These are phyloP conservation scores for Dactylonectria estremocensis DNA, from an alignment of 2,329 filamentous ascomycete species.

Conservation along the genomic window DNA sequence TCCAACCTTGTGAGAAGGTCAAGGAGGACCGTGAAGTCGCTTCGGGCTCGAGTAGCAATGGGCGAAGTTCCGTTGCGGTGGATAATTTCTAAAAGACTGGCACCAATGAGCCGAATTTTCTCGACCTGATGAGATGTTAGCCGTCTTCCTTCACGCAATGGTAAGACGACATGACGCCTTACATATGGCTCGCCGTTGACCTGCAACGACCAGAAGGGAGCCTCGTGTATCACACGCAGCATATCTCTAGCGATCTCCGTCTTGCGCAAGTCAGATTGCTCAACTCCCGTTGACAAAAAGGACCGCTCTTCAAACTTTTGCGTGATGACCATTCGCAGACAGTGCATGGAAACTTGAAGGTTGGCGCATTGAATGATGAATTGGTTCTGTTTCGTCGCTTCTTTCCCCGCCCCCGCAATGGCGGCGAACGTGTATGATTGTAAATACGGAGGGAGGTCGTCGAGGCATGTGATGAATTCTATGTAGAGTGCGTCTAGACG, in stretches of 20 bases:
- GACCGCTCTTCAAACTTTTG: constrained; percentile 55
- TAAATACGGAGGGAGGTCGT: constrained; percentile 56
- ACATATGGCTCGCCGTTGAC: constrained; percentile 59
- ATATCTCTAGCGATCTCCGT: constrained; percentile 62
- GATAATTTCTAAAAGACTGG: constrained; percentile 56
- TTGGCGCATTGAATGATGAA: constrained; percentile 59
- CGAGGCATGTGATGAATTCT: constrained; percentile 58
- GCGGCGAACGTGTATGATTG: constrained; percentile 49
- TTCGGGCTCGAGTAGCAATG: constrained; percentile 55
- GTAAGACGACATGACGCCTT: constrained; percentile 27
- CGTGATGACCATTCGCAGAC: constrained; percentile 59
- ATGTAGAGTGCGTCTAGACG: constrained; percentile 56
- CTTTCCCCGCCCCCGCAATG: constrained; percentile 22
- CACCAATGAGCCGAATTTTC: constrained; percentile 58
- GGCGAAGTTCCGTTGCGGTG: constrained; percentile 56
- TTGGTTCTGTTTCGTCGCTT: constrained; percentile 48
- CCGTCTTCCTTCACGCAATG: not conserved
- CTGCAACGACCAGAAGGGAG: constrained; percentile 59
- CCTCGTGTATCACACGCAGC: constrained; percentile 57
- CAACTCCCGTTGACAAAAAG: constrained; percentile 49
- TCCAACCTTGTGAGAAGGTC: constrained; percentile 59
- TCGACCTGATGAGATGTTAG: constrained; percentile 51
- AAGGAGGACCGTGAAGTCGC: constrained; percentile 57
- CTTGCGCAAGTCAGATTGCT: constrained; percentile 53
- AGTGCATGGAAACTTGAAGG: constrained; percentile 58